Percentiles rank a stretch among this genome's conserved stretches.
Evolutionary conservation across 2,329 filamentous ascomycete genomes (phyloP).

Genomic region (Colletotrichum sansevieriae): DNA sequence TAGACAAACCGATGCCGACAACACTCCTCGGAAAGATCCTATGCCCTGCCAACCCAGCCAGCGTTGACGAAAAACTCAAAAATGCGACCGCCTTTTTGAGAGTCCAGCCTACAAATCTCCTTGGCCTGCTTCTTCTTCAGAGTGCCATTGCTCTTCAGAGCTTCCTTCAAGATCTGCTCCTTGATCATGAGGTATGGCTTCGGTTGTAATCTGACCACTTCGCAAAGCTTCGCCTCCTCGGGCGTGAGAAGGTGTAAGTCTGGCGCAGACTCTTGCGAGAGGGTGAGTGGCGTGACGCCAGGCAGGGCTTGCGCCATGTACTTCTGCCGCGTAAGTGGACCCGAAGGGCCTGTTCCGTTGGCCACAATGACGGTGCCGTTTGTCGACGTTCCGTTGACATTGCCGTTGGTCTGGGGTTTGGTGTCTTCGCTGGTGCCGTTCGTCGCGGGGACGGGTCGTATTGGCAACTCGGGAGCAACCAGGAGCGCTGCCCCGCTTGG

Average conservation of each 20-base stretch:
- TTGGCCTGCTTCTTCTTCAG: slow-evolving; percentile 95
- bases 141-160: slow-evolving; percentile 86
- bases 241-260: slow-evolving; percentile 88
- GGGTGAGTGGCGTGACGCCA: slow-evolving; percentile 72
- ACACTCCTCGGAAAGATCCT: slow-evolving; percentile 28
- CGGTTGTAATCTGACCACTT: slow-evolving; percentile 84
- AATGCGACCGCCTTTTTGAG: slow-evolving; percentile 85
- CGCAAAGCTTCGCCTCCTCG: slow-evolving; percentile 89
- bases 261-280: slow-evolving; percentile 81
- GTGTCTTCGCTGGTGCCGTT: slow-evolving; percentile 62
- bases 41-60: slow-evolving; percentile 92
- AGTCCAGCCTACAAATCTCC: slow-evolving; percentile 86
- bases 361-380: slow-evolving; percentile 53
- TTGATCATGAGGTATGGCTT: slow-evolving; percentile 98
- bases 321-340: slow-evolving; percentile 61
- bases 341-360: slow-evolving; percentile 51
- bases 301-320: slow-evolving; percentile 68
- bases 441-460: slow-evolving; percentile 62
- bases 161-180: slow-evolving; percentile 90
- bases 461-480: slow-evolving; percentile 82
- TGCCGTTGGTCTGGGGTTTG: slow-evolving; percentile 67
- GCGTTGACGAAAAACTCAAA: slow-evolving; percentile 96
- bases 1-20: background rate
- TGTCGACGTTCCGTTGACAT: slow-evolving; percentile 60
- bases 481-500: slow-evolving; percentile 81